Evolutionary conservation across 2,329 filamentous ascomycete species (phyloP), one percentile per base, ranked within the genome.

Genomic region (Chrysosporium queenslandicum): DNA sequence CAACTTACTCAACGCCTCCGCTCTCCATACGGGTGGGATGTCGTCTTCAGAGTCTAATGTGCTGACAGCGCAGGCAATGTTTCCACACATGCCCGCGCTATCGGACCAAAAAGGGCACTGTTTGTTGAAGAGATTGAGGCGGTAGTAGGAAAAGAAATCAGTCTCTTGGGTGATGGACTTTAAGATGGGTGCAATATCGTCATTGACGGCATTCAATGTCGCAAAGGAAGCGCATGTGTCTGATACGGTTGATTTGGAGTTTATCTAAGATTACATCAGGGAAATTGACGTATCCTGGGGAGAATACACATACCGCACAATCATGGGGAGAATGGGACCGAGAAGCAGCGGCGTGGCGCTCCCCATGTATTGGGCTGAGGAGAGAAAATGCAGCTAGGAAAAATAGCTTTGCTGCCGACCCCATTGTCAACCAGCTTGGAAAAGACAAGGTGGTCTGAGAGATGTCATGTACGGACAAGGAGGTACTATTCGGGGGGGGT

Each of bases 121-220:
- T 69, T 92, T 95, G 69, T 94, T 86, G 71, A 88, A 98, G 18
- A 98, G 78, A 67, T 96, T 97, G 42, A 98, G 74, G 53, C 92
- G 85, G 73, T 97, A 98, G 71, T 97, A 89, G 50, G 91, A 91
- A 72, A 98, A 98, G 78, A 96, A 98, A 70, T 98, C 92, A 68
- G 91, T 94, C 50, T 86, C 82, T 61, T 81, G 81, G 0, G 88
- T 94, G 42, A 98, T 80, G 52, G 87, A 84, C 62, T 87, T 79
- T 60, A 98, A 73, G 49, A 82, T 79, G 16, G 89, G 86, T 61
- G 84, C 83, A 57, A 96, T 77, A 55, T 81, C 78, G 59, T 76
- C 70, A 71, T 97, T 98, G 50, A 98, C 76, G 37, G 77, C 74
- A 65, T 98, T 90, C 68, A 98, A 85, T 34, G 87, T 89, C 52